A percentile compares a stretch with the other conserved stretches of the same genome.
These are phyloP conservation scores for Colletotrichum chrysophilum DNA, from an alignment of 2,329 filamentous ascomycete genomes.

Conservation along the genomic window DNA sequence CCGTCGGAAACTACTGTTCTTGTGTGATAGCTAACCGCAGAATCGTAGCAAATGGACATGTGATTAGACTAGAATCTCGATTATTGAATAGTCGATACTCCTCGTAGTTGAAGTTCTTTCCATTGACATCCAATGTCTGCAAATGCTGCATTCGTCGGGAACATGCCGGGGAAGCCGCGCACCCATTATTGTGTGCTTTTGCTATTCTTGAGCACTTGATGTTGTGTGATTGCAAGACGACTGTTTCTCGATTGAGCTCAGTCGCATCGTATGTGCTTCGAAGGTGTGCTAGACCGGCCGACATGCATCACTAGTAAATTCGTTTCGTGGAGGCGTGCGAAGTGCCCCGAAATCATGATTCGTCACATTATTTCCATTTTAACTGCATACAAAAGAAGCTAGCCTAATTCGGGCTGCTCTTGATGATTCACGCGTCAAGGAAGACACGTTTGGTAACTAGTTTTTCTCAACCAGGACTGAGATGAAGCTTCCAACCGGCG, in stretches of 20 bases:
- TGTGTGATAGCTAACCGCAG: not conserved
- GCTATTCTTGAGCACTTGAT: not conserved
- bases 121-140: not conserved
- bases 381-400: not conserved
- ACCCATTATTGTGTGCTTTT: not conserved
- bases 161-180: not conserved
- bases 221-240: not conserved
- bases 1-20: not conserved
- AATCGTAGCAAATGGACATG: not conserved
- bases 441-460: not conserved
- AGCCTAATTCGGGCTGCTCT: not conserved
- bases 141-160: not conserved
- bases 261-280: not conserved
- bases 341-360: not conserved
- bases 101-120: not conserved
- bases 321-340: not conserved
- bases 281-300: not conserved
- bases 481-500: not conserved
- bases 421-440: not conserved
- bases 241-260: not conserved
- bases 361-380: not conserved
- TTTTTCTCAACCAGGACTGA: not conserved
- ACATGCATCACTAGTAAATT: not conserved
- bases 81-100: not conserved
- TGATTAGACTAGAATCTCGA: not conserved